These are phyloP conservation scores for Dryas alaskensis DNA, from an alignment of 306 rosid genomes.

Conservation along the genomic window DNA sequence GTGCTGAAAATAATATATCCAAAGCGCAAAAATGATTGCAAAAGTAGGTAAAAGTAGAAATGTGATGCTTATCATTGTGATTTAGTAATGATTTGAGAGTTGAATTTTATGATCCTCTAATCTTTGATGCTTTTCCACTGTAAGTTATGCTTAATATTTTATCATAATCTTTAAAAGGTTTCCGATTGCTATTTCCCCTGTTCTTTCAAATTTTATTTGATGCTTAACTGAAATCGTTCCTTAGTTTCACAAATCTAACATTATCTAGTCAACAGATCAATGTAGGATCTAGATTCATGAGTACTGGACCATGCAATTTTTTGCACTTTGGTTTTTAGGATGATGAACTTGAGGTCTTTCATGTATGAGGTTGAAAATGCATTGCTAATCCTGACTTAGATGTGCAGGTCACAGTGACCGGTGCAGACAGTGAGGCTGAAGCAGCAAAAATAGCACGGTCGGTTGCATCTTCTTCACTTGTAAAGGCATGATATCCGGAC, in stretches of 20 bases:
- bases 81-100: background rate
- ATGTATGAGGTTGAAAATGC: background rate
- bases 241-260: background rate
- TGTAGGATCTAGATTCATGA: background rate
- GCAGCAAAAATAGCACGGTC: slow-evolving; percentile 81
- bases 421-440: slow-evolving; percentile 72
- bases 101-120: background rate
- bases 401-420: slow-evolving; percentile 67
- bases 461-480: slow-evolving; percentile 10
- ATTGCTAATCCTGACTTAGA: slow-evolving; percentile 21
- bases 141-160: background rate
- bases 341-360: background rate
- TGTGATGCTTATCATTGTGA: slow-evolving; percentile 5
- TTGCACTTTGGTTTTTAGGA: background rate
- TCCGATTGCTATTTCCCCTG: background rate
- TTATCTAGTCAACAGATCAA: background rate
- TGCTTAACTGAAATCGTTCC: background rate
- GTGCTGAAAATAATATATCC: too few species aligned
- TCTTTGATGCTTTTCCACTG: background rate
- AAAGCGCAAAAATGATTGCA: background rate
- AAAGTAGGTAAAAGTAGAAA: background rate
- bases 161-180: background rate
- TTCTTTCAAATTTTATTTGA: background rate
- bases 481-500: background rate
- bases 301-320: background rate